Evolutionary conservation across 345 rosid genomes (phyloP).

Genomic region (Euphorbia peplus): DNA sequence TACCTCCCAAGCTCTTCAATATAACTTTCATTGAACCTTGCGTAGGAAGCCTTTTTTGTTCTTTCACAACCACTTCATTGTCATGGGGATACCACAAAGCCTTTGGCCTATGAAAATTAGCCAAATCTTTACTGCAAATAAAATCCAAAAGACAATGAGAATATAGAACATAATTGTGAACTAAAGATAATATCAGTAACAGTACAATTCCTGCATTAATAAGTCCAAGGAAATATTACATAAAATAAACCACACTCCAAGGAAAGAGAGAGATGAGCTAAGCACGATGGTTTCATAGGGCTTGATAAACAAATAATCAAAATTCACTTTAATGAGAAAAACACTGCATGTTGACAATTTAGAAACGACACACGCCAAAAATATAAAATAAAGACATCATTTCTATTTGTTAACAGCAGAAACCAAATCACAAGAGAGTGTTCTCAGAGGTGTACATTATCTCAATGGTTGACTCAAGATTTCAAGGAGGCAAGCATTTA

Average conservation of each 20-base stretch:
- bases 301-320: background rate
- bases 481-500: background rate
- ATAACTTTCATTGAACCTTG: constrained; percentile 82
- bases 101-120: constrained; percentile 95
- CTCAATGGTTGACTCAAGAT: background rate
- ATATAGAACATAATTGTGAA: background rate
- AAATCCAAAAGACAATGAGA: constrained; percentile 1
- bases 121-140: constrained; percentile 78
- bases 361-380: background rate
- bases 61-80: constrained; percentile 86
- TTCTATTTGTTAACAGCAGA: background rate
- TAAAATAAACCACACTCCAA: background rate
- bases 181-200: constrained; percentile 4
- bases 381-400: background rate
- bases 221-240: constrained; percentile 10
- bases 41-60: constrained; percentile 73
- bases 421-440: background rate
- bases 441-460: background rate
- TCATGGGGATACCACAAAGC: constrained; percentile 95
- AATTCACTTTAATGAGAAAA: background rate
- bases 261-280: background rate
- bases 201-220: background rate
- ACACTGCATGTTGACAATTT: background rate
- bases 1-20: constrained; percentile 94
- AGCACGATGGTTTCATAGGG: background rate